Evolutionary conservation across 2,329 filamentous ascomycete genomes (phyloP).

Genomic region (Penicillium verrucosum): DNA sequence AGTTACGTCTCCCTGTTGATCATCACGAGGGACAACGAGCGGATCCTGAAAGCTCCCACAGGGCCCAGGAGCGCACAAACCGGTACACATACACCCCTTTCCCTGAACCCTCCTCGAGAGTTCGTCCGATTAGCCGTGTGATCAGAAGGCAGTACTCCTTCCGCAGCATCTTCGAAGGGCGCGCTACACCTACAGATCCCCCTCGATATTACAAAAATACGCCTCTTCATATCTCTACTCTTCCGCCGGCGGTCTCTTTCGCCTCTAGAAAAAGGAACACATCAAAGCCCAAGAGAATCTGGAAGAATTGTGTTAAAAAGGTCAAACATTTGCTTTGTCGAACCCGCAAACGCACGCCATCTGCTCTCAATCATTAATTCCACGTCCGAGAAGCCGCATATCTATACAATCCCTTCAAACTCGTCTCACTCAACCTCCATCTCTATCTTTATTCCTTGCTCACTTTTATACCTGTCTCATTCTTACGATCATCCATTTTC

Average conservation of each 20-base stretch:
- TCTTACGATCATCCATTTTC: not conserved
- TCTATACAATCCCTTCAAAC: not conserved
- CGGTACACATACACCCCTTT: not conserved
- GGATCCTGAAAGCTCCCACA: no score
- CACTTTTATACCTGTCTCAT: not conserved
- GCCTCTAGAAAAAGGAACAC: not conserved
- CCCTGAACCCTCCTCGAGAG: not conserved
- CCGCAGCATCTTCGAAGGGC: not conserved
- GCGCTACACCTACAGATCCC: not conserved
- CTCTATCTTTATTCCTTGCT: not conserved
- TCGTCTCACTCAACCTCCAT: not conserved
- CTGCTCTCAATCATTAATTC: not conserved
- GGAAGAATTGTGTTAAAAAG: not conserved
- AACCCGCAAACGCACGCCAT: not conserved
- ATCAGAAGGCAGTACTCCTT: not conserved
- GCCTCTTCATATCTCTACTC: not conserved
- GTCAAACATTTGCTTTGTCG: not conserved
- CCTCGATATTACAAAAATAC: not conserved
- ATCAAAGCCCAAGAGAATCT: not conserved
- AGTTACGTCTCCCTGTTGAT: not conserved
- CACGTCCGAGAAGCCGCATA: not conserved
- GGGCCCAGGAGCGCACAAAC: not conserved
- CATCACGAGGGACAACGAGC: not conserved
- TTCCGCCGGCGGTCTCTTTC: not conserved
- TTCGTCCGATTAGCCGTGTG: not conserved